Percentiles rank a stretch among this genome's conserved stretches.
Conservation (phyloP, 257 asterid species). For the Rauvolfia tetraphylla region DNA sequence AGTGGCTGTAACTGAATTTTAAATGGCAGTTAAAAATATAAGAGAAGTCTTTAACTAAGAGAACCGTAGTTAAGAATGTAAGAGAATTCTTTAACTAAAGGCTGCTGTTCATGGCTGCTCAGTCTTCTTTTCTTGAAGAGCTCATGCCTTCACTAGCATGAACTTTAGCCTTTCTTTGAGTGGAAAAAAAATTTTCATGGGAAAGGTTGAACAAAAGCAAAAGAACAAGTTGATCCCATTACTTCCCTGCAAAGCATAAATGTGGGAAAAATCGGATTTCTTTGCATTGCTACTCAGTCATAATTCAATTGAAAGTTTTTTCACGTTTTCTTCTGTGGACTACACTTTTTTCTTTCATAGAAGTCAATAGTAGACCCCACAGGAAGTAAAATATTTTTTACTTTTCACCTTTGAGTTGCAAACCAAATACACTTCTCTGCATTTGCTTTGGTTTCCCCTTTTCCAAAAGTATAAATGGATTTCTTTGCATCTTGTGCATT, state of each 20-base stretch:
- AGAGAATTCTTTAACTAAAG: not conserved
- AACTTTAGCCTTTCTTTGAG: too few relatives aligned
- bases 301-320: too few relatives aligned
- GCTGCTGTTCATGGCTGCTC: not conserved
- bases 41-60: too few relatives aligned
- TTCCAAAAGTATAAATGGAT: not conserved
- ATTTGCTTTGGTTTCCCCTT: not conserved
- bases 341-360: too few relatives aligned
- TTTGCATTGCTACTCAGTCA: too few relatives aligned
- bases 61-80: not conserved
- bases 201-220: not conserved
- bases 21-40: too few relatives aligned
- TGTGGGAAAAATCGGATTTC: not conserved
- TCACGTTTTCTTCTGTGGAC: too few relatives aligned
- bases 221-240: not conserved
- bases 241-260: not conserved
- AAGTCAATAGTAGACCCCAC: too few relatives aligned
- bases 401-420: too few relatives aligned
- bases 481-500: not conserved
- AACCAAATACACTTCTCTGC: too few relatives aligned
- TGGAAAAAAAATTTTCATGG: not conserved
- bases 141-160: not conserved
- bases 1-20: too few relatives aligned
- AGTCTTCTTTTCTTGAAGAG: not conserved
- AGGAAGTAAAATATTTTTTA: too few relatives aligned